phyloP scores from a whole-genome alignment of 2,329 filamentous ascomycete species.

The Aotearoamyces nothofagi region DNA sequence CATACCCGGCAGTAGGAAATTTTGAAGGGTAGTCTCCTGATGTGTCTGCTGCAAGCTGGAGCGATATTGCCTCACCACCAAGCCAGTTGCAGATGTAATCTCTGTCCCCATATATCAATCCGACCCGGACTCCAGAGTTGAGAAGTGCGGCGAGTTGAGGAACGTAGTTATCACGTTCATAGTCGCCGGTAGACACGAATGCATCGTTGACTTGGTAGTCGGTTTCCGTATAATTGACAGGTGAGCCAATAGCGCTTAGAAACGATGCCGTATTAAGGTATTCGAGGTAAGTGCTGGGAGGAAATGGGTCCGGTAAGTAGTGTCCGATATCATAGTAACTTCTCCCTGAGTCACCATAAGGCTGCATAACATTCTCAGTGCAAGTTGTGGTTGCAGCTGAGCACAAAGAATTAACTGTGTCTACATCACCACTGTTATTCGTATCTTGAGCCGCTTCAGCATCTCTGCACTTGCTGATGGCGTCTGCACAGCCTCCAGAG shows the following conservation, averaged over 20 bases:
- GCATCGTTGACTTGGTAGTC: constrained; percentile 29
- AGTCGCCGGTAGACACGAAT: constrained; percentile 39
- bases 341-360: constrained; percentile 18
- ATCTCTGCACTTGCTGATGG: constrained; percentile 34
- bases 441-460: constrained; percentile 25
- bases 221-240: constrained; percentile 39
- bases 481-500: constrained; percentile 35
- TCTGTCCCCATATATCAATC: constrained; percentile 53
- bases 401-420: constrained; percentile 20
- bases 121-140: constrained; percentile 48
- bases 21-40: constrained; percentile 29
- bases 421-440: constrained; percentile 23
- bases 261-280: constrained; percentile 51
- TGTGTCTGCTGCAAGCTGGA: constrained; percentile 38
- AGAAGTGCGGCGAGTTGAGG: constrained; percentile 44
- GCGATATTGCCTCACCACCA: constrained; percentile 60
- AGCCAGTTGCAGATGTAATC: constrained; percentile 55
- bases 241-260: constrained; percentile 43
- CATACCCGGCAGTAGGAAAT: constrained; percentile 57
- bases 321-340: constrained; percentile 22
- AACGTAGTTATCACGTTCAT: constrained; percentile 45
- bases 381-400: constrained; percentile 19
- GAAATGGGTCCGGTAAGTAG: constrained; percentile 38
- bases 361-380: constrained; percentile 18
- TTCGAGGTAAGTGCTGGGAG: constrained; percentile 41